Percentiles rank a stretch among this genome's conserved stretches.
phyloP scores from a whole-genome alignment of 1,284 basidiomycete genomes.

The Heterobasidion irregulare region DNA sequence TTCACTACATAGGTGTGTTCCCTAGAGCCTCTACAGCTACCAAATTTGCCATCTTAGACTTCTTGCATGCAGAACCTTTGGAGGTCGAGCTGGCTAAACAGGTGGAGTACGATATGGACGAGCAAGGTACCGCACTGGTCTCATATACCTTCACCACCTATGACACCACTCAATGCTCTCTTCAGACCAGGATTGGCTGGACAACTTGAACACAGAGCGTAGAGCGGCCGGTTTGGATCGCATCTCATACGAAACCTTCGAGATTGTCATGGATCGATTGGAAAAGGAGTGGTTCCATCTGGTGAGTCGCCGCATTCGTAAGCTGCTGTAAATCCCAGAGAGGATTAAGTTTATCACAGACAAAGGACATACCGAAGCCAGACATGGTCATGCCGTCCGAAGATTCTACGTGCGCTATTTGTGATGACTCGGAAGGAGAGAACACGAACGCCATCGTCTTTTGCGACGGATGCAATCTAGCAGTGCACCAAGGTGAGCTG shows the following conservation, averaged over 20 bases:
- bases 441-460: constrained; percentile 99
- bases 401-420: constrained; percentile 94
- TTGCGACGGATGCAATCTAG: constrained; percentile 98
- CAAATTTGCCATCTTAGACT: background rate
- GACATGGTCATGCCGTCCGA: constrained; percentile 80
- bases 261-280: constrained; percentile 93
- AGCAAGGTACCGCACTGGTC: constrained; percentile 64
- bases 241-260: constrained; percentile 84
- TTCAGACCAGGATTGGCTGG: constrained; percentile 92
- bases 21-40: background rate
- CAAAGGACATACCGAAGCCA: constrained; percentile 84
- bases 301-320: constrained; percentile 35
- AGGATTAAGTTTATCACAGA: constrained; percentile 35
- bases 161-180: background rate
- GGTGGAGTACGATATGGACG: constrained; percentile 99
- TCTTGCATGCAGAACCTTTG: constrained; percentile 62
- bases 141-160: background rate
- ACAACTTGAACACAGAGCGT: constrained; percentile 77
- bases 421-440: constrained; percentile 97
- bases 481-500: constrained; percentile 86
- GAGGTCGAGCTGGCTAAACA: constrained; percentile 89
- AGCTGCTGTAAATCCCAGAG: background rate
- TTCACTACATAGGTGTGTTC: background rate
- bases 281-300: constrained; percentile 99
- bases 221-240: constrained; percentile 70